phyloP scores from a whole-genome alignment of 176 grass and related monocot species.

The Rhynchospora tenuis region DNA sequence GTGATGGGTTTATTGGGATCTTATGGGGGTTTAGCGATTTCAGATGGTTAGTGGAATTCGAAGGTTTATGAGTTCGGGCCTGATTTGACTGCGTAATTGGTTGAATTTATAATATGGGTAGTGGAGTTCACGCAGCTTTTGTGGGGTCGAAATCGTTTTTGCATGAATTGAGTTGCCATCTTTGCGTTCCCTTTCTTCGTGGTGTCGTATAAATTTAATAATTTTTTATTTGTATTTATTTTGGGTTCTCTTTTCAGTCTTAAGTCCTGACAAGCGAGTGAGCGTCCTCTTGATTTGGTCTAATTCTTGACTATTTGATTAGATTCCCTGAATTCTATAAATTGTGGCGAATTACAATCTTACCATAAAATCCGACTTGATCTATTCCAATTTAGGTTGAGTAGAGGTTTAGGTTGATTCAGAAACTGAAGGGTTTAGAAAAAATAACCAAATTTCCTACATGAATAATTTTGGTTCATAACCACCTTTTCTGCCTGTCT shows the following conservation, averaged over 20 bases:
- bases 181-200: not conserved
- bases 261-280: not conserved
- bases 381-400: not conserved
- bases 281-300: not conserved
- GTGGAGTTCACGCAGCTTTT: not conserved
- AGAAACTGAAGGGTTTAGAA: not conserved
- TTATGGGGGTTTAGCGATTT: not conserved
- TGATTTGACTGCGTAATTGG: too few relatives aligned
- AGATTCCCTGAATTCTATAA: not conserved
- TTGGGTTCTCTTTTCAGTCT: not conserved
- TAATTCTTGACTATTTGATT: not conserved
- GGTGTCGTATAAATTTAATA: not conserved
- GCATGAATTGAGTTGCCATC: not conserved
- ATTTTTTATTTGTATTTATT: not conserved
- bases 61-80: conserved; percentile 1
- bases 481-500: not conserved
- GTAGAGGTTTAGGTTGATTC: not conserved
- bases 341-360: not conserved
- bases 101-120: too few relatives aligned
- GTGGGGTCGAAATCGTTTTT: not conserved
- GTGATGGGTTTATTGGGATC: conserved; percentile 1
- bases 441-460: not conserved
- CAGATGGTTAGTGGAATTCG: not conserved
- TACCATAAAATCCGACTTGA: not conserved
- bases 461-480: not conserved